Conservation (phyloP, 2,329 filamentous ascomycete species). For the Ceratocystis destructans region DNA sequence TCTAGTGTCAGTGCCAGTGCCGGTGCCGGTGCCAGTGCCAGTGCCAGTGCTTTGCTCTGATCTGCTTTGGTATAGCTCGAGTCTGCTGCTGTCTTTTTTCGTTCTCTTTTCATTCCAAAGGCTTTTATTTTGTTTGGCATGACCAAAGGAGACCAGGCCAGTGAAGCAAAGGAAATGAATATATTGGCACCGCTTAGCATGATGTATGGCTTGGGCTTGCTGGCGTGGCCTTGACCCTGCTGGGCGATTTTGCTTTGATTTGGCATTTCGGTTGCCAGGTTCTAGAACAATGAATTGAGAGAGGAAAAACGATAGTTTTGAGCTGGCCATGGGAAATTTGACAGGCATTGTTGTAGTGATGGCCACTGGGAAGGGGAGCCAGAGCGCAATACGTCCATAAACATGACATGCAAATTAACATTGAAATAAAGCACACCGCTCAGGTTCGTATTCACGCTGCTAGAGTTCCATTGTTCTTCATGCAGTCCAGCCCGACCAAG, state of each 20-base stretch:
- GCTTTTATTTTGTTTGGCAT: too few species aligned
- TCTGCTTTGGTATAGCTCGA: background rate
- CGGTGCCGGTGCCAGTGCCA: background rate
- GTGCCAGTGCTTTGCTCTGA: too few species aligned
- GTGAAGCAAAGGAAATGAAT: background rate
- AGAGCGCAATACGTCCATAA: too few species aligned
- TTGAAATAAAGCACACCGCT: background rate
- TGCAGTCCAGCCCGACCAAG: background rate
- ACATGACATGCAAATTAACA: too few species aligned
- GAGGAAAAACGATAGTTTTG: background rate
- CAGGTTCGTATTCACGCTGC: background rate
- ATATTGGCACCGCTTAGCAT: background rate
- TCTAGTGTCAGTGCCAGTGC: background rate
- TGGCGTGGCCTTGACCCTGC: background rate
- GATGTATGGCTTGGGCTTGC: background rate
- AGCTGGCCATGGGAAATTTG: background rate
- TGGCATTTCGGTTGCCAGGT: conserved; percentile 5
- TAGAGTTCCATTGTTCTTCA: background rate
- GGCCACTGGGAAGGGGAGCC: too few species aligned
- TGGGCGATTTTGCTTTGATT: background rate
- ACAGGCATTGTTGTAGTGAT: background rate
- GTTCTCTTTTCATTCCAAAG: background rate
- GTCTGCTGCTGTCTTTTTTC: background rate
- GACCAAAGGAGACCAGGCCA: too few species aligned
- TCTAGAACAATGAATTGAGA: background rate